phyloP scores from a whole-genome alignment of 2,329 filamentous ascomycete genomes.

The Apiospora kogelbergensis region DNA sequence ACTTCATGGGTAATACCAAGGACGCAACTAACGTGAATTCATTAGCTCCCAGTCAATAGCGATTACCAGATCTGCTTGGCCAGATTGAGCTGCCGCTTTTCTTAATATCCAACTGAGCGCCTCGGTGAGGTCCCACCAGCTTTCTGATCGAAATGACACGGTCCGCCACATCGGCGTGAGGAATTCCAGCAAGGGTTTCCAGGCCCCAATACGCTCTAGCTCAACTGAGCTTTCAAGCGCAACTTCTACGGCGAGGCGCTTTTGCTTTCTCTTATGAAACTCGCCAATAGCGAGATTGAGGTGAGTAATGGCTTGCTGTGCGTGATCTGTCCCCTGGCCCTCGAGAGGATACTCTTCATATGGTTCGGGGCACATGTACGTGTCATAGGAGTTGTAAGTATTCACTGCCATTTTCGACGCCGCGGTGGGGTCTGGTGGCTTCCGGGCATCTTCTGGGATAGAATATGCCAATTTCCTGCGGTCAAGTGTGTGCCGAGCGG shows the following conservation, averaged over 20 bases:
- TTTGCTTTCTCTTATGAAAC: constrained; percentile 54
- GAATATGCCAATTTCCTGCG: constrained; percentile 53
- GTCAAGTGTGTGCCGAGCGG: constrained; percentile 55
- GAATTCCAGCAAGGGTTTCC: constrained; percentile 54
- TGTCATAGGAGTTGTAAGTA: constrained; percentile 58
- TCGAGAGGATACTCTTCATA: constrained; percentile 57
- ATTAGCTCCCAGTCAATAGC: constrained; percentile 67
- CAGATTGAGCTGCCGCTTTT: constrained; percentile 52
- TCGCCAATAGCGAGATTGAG: constrained; percentile 52
- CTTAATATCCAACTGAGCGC: constrained; percentile 63
- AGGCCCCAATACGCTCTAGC: constrained; percentile 48
- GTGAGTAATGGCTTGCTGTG: constrained; percentile 52
- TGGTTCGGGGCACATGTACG: constrained; percentile 65
- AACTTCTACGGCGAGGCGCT: constrained; percentile 54
- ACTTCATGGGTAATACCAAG: neutral
- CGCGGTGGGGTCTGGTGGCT: constrained; percentile 47
- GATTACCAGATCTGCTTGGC: constrained; percentile 56
- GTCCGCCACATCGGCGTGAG: constrained; percentile 59
- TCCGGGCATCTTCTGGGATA: constrained; percentile 61
- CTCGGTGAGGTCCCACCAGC: constrained; percentile 60
- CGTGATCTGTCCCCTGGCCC: constrained; percentile 54
- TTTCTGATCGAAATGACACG: constrained; percentile 55
- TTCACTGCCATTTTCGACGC: constrained; percentile 48
- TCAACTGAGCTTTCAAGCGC: constrained; percentile 59
- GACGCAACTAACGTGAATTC: constrained; percentile 49